A percentile compares a stretch with the other conserved stretches of the same genome.
These are phyloP conservation scores for Melastoma malabathricum DNA, from an alignment of 345 rosid genomes.

Conservation along the genomic window DNA sequence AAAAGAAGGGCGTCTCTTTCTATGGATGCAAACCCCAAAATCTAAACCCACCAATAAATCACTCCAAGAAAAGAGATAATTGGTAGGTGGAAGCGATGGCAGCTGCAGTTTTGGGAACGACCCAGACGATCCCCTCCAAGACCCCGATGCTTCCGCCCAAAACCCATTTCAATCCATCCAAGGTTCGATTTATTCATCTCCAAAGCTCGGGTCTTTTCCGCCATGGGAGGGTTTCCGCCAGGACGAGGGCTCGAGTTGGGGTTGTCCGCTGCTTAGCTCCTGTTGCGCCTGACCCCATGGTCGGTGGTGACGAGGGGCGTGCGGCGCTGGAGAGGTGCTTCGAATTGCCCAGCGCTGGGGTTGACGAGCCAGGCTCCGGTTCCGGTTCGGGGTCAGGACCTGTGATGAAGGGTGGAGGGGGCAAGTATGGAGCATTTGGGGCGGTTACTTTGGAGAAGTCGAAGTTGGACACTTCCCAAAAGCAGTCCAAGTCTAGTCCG, in stretches of 20 bases:
- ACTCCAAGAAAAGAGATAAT: too few species aligned
- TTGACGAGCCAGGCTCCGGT: conserved; percentile 2
- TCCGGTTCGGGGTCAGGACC: conserved; percentile 51
- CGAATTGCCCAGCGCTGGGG: conserved; percentile 18
- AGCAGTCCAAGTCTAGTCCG: conserved; percentile 45
- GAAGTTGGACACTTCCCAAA: conserved; percentile 61
- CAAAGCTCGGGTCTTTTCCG: too few species aligned
- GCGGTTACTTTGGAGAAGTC: conserved; percentile 87
- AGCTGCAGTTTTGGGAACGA: too few species aligned
- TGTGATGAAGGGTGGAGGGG: conserved; percentile 64
- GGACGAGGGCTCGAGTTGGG: not conserved
- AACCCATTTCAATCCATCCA: too few species aligned
- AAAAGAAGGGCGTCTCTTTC: too few species aligned
- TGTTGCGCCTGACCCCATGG: conserved; percentile 4
- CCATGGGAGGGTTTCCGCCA: too few species aligned
- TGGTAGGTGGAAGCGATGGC: too few species aligned
- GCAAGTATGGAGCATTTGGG: conserved; percentile 47
- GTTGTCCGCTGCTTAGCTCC: conserved; percentile 7
- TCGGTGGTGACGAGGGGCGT: conserved; percentile 31
- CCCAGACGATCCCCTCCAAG: too few species aligned
- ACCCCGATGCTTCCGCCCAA: too few species aligned
- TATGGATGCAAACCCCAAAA: too few species aligned
- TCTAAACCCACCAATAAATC: too few species aligned
- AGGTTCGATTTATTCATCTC: too few species aligned
- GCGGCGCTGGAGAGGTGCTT: conserved; percentile 53